phyloP scores from a whole-genome alignment of 1,139 yeast species.

The Hansenula sp. region DNA sequence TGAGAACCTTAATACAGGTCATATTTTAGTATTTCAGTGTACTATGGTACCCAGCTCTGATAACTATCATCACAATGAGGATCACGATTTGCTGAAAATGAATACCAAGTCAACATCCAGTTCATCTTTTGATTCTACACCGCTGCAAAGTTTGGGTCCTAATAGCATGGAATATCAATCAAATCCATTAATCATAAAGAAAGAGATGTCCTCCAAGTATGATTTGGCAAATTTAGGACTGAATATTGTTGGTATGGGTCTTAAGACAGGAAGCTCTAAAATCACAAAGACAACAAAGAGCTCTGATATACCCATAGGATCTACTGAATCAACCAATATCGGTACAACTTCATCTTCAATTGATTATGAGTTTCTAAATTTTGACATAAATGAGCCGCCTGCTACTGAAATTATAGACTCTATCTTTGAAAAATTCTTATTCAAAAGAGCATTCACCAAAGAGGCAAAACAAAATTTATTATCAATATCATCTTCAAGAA shows the following conservation, averaged over 20 bases:
- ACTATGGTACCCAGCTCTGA: neutral
- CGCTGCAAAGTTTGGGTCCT: neutral
- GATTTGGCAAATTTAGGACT: slow-evolving; percentile 16
- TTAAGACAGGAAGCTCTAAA: neutral
- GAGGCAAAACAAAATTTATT: slow-evolving; percentile 17
- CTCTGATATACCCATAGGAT: slow-evolving; percentile 2
- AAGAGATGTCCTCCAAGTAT: neutral
- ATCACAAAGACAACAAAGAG: neutral
- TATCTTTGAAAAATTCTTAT: slow-evolving; percentile 15
- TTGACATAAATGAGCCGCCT: slow-evolving; percentile 22
- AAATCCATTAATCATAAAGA: neutral
- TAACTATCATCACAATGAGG: neutral
- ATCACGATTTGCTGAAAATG: neutral
- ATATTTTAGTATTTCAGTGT: too few species aligned
- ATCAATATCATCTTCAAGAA: slow-evolving; percentile 13
- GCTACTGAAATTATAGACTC: slow-evolving; percentile 18
- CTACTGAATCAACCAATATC: neutral
- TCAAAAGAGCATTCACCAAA: slow-evolving; percentile 16
- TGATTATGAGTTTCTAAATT: slow-evolving; percentile 19
- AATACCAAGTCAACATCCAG: neutral
- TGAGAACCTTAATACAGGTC: too few species aligned
- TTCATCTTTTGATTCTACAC: neutral
- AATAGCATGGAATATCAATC: neutral
- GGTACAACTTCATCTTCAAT: neutral
- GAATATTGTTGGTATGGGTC: slow-evolving; percentile 19